Percentiles rank a stretch among this genome's conserved stretches.
Conservation (phyloP, 257 asterid genomes). For the Capsicum pubescens region DNA sequence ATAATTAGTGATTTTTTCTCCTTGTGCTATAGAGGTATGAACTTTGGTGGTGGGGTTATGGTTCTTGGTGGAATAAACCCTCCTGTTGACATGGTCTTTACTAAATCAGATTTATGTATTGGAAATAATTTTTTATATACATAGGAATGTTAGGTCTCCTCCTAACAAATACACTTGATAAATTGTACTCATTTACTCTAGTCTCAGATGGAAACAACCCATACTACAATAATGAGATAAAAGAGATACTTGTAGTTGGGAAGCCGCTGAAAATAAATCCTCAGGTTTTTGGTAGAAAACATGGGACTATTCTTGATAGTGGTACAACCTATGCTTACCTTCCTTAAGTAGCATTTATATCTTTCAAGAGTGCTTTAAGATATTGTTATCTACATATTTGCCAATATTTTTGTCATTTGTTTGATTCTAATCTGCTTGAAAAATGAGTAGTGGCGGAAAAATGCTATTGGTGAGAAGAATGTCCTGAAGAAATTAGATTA, state of each 20-base stretch:
- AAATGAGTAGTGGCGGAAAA: neutral
- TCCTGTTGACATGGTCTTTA: conserved; percentile 74
- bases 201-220: conserved; percentile 99
- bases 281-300: conserved; percentile 75
- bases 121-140: conserved; percentile 39
- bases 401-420: conserved; percentile 17
- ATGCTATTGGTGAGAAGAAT: conserved; percentile 4
- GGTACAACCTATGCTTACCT: conserved; percentile 97
- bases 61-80: conserved; percentile 85
- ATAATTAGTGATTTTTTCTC: conserved; percentile 90
- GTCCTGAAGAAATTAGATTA: conserved; percentile 14
- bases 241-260: conserved; percentile 92
- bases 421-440: neutral
- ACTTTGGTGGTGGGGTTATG: conserved; percentile 97
- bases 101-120: conserved; percentile 73
- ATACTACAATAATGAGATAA: conserved; percentile 92
- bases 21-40: conserved; percentile 96
- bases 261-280: conserved; percentile 68
- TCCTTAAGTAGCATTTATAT: conserved; percentile 77
- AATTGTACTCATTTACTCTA: conserved; percentile 97
- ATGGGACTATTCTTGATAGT: conserved; percentile 90
- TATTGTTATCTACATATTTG: conserved; percentile 18
- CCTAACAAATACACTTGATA: conserved; percentile 85
- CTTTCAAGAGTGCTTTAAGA: conserved; percentile 83
- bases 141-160: conserved; percentile 72